Base-by-base conservation (phyloP, 2,329 filamentous ascomycete genomes). In the Alternaria solani region DNA sequence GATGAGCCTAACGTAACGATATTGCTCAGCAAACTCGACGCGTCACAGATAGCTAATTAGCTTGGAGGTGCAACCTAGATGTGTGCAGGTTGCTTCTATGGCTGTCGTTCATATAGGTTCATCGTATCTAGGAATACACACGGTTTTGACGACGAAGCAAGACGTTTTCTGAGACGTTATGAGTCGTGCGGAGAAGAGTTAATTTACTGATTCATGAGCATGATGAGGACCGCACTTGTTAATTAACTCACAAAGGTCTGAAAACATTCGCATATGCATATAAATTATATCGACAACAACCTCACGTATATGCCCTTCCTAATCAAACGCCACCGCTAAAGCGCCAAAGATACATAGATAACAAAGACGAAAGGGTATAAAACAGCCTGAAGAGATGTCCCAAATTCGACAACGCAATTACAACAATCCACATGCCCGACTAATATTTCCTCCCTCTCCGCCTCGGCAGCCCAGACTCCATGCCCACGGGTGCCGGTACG, bases 391-490 rank as follows among this genome's bases (percentile, higher is more conserved):
- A 59, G 5, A 38, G 9, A n/a, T 2, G 25, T 2, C 5, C 20
- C 11, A 32, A 32, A 26, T 18, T 14, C 34, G 5, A 16, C n/a
- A 47, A 23, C 11, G 9, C 16, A 16, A 39, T 7, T 39, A 39
- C 2, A 39, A 16, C 30, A 9, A 18, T 4, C 2, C 8, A 12
- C 4, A 1, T 12, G 3, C 5, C 2, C 0, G 26, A 26, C 59
- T 57, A 72, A 28, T 67, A 48, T 59, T 69, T 76, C 38, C 67
- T 47, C 16, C 60, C 71, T 47, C 73, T 68, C 54, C 75, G 53
- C 38, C 76, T 68, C 5, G 75, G 75, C 57, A 78, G 32, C 4
- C 73, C 75, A 16, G 66, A 69, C 51, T 76, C 74, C 38, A 68
- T 57, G 4, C 26, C 38, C 14, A 23, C 14, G 1, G 26, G 2